Evolutionary conservation across 371 early-diverging fungal genomes (phyloP).

Genomic region (Rhizopus stolonifer): DNA sequence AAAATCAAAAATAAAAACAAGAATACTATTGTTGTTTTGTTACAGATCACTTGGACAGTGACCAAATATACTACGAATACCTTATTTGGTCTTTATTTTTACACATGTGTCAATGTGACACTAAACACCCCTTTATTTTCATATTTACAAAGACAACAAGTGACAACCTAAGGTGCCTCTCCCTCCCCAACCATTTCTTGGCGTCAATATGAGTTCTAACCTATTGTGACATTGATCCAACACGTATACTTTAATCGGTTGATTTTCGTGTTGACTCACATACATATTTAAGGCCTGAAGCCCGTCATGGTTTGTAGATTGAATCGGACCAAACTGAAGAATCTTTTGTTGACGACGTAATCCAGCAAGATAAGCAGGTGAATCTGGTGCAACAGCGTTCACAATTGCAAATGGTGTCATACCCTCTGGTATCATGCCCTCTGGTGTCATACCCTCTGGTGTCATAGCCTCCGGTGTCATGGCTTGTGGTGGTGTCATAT

Average conservation of each 20-base stretch:
- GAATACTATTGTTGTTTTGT: no score
- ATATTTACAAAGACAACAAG: conserved; percentile 35
- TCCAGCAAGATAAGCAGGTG: conserved; percentile 75
- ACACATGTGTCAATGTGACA: no score
- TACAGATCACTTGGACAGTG: no score
- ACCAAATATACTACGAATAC: no score
- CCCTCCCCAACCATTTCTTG: conserved; percentile 71
- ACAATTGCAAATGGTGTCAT: conserved; percentile 71
- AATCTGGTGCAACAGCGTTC: conserved; percentile 79
- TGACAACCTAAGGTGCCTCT: conserved; percentile 74
- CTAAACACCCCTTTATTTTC: no score
- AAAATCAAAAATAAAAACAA: no score
- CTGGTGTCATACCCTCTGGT: conserved; percentile 1
- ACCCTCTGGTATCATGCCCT: background rate
- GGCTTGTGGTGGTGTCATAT: background rate
- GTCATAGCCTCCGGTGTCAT: background rate
- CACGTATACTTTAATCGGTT: conserved; percentile 47
- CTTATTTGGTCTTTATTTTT: no score
- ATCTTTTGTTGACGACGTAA: conserved; percentile 63
- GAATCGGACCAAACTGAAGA: conserved; percentile 59
- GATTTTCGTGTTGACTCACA: conserved; percentile 58
- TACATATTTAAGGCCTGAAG: conserved; percentile 54
- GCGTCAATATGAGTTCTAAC: conserved; percentile 47
- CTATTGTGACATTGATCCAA: conserved; percentile 34
- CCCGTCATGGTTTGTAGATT: conserved; percentile 43